phyloP scores from a whole-genome alignment of 257 asterid genomes.

The Catharanthus roseus region DNA sequence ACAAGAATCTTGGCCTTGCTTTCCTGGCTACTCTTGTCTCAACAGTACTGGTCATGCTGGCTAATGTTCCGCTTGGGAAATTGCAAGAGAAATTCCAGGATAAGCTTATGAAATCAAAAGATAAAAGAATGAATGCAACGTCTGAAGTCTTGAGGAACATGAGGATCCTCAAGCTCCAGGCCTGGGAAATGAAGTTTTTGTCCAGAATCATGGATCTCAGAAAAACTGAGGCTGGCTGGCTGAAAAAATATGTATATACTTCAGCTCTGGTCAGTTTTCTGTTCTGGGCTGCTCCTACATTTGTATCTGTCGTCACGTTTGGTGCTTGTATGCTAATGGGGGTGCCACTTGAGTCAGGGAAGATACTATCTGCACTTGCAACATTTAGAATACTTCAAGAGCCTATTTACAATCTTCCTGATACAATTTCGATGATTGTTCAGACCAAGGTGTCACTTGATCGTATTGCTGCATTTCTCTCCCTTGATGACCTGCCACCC shows the following conservation, averaged over 20 bases:
- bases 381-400: conserved; percentile 87
- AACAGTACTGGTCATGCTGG: conserved; percentile 62
- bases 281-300: conserved; percentile 78
- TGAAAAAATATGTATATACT: conserved; percentile 53
- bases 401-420: conserved; percentile 77
- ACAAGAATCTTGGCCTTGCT: conserved; percentile 74
- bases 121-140: conserved; percentile 78
- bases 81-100: conserved; percentile 69
- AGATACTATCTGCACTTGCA: conserved; percentile 81
- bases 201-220: conserved; percentile 55
- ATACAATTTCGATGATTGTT: conserved; percentile 69
- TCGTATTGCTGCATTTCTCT: conserved; percentile 73
- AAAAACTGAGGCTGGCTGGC: conserved; percentile 62
- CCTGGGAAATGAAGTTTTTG: conserved; percentile 87
- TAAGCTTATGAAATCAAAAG: conserved; percentile 69
- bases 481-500: conserved; percentile 62
- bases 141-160: conserved; percentile 89
- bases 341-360: conserved; percentile 82
- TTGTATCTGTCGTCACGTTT: conserved; percentile 66
- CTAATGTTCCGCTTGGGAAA: conserved; percentile 61
- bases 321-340: conserved; percentile 72
- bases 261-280: conserved; percentile 44
- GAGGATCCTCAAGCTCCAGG: conserved; percentile 91
- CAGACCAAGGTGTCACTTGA: conserved; percentile 94
- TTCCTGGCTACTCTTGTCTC: conserved; percentile 57